Evolutionary conservation across 805 yeast species (phyloP).

Genomic region (Wickerhamiella musiphila): DNA sequence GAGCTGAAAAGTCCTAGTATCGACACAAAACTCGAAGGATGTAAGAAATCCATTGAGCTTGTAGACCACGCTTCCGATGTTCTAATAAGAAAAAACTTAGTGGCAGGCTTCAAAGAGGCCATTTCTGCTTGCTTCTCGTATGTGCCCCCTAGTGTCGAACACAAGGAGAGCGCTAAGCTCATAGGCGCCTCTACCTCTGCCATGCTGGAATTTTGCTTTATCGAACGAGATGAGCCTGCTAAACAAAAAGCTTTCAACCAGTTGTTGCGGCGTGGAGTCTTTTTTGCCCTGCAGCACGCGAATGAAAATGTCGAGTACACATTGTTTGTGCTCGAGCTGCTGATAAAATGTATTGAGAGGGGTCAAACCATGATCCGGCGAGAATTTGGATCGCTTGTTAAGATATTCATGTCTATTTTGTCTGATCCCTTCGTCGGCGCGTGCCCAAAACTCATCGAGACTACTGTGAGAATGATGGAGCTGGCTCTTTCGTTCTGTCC

Average conservation of each 20-base stretch:
- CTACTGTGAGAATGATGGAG: conserved; percentile 6
- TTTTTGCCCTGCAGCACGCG: conserved; percentile 15
- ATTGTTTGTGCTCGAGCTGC: conserved; percentile 6
- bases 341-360: conserved; percentile 6
- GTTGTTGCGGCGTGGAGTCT: conserved; percentile 17
- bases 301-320: conserved; percentile 13
- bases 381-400: conserved; percentile 14
- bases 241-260: conserved; percentile 13
- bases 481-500: conserved; percentile 9
- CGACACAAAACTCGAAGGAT: no score
- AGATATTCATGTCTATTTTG: conserved; percentile 13
- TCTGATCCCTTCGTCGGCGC: conserved; percentile 19
- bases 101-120: conserved; percentile 18
- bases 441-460: conserved; percentile 11
- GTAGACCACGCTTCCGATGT: no score
- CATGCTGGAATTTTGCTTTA: conserved; percentile 26
- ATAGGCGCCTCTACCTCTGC: conserved; percentile 26
- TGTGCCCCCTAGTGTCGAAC: conserved; percentile 19
- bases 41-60: no score
- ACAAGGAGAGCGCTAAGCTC: conserved; percentile 9
- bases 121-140: conserved; percentile 16
- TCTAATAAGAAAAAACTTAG: no score
- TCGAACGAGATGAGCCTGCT: conserved; percentile 15
- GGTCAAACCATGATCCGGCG: conserved; percentile 11
- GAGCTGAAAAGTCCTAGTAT: no score